phyloP scores from a whole-genome alignment of 225 moss, liverwort and hornwort genomes.

The Ulota crispa region DNA sequence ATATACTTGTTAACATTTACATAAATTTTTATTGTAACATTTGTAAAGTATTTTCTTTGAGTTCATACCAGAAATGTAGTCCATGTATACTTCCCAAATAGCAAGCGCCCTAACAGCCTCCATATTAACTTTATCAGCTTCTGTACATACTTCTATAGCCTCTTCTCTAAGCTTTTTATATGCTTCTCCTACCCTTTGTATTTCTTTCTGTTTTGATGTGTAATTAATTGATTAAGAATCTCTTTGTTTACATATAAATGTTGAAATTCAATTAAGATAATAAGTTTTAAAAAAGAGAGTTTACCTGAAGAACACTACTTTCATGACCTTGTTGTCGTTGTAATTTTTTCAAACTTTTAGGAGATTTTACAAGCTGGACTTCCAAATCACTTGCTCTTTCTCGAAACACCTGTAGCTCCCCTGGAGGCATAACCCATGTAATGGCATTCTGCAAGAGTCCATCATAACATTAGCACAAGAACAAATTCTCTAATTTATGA shows the following conservation, averaged over 20 bases:
- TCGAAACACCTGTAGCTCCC: constrained; percentile 36
- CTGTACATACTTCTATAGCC: constrained; percentile 4
- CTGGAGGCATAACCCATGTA: constrained; percentile 37
- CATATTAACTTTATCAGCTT: constrained; percentile 31
- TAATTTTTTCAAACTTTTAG: constrained; percentile 25
- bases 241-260: rapidly evolving
- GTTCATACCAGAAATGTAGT: constrained; percentile 36
- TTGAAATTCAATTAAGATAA: rapidly evolving
- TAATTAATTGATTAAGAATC: background rate
- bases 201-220: constrained; percentile 24
- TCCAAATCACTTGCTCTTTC: constrained; percentile 28
- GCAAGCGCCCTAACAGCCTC: constrained; percentile 28
- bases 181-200: constrained; percentile 19
- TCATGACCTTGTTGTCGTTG: constrained; percentile 41
- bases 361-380: constrained; percentile 24
- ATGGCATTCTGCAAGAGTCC: constrained; percentile 29
- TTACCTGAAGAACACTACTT: constrained; percentile 37
- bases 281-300: background rate
- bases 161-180: constrained; percentile 32
- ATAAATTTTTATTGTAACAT: background rate
- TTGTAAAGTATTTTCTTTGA: background rate
- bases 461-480: constrained; percentile 3
- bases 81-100: constrained; percentile 38
- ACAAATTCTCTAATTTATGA: background rate
- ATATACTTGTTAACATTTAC: rapidly evolving